Evolutionary conservation across 306 rosid species (phyloP), one percentile per base, ranked within the genome.

Genomic region (Prunus salicina): DNA sequence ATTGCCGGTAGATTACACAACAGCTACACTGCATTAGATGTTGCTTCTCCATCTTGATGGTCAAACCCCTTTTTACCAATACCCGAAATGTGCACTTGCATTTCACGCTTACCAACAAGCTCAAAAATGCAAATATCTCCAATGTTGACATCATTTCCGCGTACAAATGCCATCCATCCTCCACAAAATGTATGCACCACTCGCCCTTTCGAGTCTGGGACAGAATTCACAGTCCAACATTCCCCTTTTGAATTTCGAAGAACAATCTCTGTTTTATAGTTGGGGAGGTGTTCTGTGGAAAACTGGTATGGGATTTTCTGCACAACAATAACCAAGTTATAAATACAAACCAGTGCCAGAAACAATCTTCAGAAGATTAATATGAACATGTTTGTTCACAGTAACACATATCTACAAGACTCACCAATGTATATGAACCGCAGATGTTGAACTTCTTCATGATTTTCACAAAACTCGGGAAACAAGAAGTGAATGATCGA

Each of bases 91-190:
- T 90, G 86, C 53, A 93, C 98, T 25, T 79, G 88, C 90, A 93
- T 84, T 74, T 91, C 93, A 69, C 79, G 79, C 71, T 84, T 81
- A 57, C 81, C 87, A 67, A 93, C 85, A 7, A 93, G 90, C 86
- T 93, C 98, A 55, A 93, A 93, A 38, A 90, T 90, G 90, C 97
- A 91, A 0, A 92, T 77, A 82, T 93, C 98, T 55, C 97, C 97
- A 34, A 90, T 77, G 64, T 91, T 87, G 57, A 91, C 68, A 78
- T 87, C 88, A 72, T 93, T 91, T 64, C 86, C 96, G 12, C 98
- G 96, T 76, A 93, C 98, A 77, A 93, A 93, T 12, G 98, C 89
- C 92, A 89, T 84, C 98, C 98, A 91, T 24, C 98, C 98, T 62
- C 98, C 98, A 45, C 98, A 93, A 77, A 93, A 90, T 12, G 97